phyloP scores from a whole-genome alignment of 2,329 filamentous ascomycete species.

The Colletotrichum aenigma region DNA sequence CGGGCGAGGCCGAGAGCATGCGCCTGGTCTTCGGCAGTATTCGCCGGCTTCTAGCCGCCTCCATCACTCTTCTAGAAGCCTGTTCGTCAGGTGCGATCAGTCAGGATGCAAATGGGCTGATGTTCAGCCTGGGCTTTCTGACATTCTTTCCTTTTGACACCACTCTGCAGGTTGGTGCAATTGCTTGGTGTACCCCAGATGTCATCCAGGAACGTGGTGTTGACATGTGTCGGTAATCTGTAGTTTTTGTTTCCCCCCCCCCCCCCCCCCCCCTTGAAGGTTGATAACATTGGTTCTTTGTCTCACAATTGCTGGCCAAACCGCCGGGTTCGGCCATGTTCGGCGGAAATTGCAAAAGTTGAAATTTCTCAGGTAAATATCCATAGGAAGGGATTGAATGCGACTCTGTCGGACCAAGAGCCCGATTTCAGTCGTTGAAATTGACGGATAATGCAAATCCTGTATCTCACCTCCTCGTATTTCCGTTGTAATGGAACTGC shows the following conservation, averaged over 20 bases:
- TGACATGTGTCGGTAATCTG: neutral
- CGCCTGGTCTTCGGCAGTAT: neutral
- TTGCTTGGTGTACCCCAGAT: neutral
- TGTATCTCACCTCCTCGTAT: neutral
- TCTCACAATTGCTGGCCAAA: neutral
- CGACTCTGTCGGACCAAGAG: neutral
- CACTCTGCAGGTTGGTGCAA: neutral
- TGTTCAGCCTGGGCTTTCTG: neutral
- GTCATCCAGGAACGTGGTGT: neutral
- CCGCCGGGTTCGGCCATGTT: neutral
- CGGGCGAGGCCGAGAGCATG: neutral
- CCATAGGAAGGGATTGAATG: neutral
- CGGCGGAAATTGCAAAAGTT: neutral
- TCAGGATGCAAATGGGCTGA: conserved; percentile 10
- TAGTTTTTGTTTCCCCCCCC: neutral
- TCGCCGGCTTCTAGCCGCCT: neutral
- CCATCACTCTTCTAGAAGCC: neutral
- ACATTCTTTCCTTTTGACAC: neutral
- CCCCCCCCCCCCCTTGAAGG: neutral
- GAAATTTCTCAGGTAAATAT: neutral
- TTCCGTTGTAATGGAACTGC: neutral
- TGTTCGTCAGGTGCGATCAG: neutral
- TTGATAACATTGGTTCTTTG: neutral
- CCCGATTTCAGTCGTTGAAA: neutral
- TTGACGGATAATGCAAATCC: neutral